Conservation (phyloP, 2,329 filamentous ascomycete species). For the Zymoseptoria pseudotritici region DNA sequence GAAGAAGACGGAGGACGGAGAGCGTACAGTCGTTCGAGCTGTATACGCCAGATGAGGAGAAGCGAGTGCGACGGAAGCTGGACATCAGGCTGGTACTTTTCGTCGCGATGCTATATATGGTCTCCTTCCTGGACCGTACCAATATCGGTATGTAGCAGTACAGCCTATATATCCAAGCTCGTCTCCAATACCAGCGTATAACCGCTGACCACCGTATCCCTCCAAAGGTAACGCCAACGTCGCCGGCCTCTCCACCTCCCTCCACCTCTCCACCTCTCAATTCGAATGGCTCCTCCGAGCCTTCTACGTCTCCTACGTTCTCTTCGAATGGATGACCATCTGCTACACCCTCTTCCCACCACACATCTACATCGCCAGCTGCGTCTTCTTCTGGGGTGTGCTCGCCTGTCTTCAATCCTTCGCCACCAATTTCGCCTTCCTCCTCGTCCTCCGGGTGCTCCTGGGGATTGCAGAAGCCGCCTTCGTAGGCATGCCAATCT, state of each 20-base stretch:
- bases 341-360: conserved; percentile 52
- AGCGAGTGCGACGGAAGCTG: conserved; percentile 50
- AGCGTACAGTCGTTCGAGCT: conserved; percentile 42
- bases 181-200: background rate
- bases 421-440: conserved; percentile 41
- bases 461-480: conserved; percentile 55
- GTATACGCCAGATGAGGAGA: conserved; percentile 60
- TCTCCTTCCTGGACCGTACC: conserved; percentile 78
- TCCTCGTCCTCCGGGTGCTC: conserved; percentile 54
- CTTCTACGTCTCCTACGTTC: conserved; percentile 58
- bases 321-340: conserved; percentile 58
- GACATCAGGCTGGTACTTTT: conserved; percentile 73
- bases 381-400: conserved; percentile 73
- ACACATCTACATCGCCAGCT: conserved; percentile 53
- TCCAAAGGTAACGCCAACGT: conserved; percentile 52
- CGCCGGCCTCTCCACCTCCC: conserved; percentile 49
- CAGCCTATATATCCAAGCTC: background rate
- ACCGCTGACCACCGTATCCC: background rate
- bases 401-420: conserved; percentile 63
- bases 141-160: conserved; percentile 46
- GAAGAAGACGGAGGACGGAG: conserved; percentile 4
- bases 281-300: conserved; percentile 56
- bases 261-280: conserved; percentile 47
- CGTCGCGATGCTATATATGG: conserved; percentile 72
- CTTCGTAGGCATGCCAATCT: conserved; percentile 59